These are phyloP conservation scores for Nicotiana attenuata DNA, from an alignment of 257 asterid species.

Conservation along the genomic window DNA sequence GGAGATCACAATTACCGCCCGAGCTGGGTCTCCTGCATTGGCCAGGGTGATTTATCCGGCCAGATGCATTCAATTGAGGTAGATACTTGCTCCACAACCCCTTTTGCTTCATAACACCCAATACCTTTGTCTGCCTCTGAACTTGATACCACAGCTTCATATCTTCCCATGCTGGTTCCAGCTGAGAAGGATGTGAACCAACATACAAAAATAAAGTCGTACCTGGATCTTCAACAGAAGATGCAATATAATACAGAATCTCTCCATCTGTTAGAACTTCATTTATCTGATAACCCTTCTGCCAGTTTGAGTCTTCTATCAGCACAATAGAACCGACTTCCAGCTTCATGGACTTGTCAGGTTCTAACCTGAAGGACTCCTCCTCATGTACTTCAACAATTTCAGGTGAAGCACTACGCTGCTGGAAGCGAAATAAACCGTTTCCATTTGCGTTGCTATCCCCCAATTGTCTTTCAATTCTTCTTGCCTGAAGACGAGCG, in stretches of 20 bases:
- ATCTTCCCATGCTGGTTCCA: conserved; percentile 98
- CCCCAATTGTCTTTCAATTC: conserved; percentile 72
- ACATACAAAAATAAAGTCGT: conserved; percentile 54
- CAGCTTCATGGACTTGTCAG: conserved; percentile 53
- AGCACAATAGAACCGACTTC: conserved; percentile 65
- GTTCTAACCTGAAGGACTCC: conserved; percentile 48
- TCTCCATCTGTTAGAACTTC: conserved; percentile 68
- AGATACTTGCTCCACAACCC: conserved; percentile 79
- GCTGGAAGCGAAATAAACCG: conserved; percentile 67
- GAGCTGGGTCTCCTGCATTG: conserved; percentile 53
- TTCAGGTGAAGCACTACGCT: conserved; percentile 74
- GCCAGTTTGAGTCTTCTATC: conserved; percentile 72
- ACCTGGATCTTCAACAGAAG: conserved; percentile 58
- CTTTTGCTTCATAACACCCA: conserved; percentile 73
- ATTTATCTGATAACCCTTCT: conserved; percentile 56
- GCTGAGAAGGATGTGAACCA: conserved; percentile 88
- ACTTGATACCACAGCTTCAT: conserved; percentile 95
- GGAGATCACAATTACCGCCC: conserved; percentile 63
- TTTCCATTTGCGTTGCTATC: conserved; percentile 53
- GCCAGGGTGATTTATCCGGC: conserved; percentile 82
- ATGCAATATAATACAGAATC: conserved; percentile 49
- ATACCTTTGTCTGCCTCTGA: conserved; percentile 93
- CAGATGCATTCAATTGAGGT: conserved; percentile 69
- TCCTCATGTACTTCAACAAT: conserved; percentile 91
- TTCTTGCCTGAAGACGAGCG: conserved; percentile 83